Base-by-base conservation (phyloP, 441 rosid genomes). In the Breynia disticha region DNA sequence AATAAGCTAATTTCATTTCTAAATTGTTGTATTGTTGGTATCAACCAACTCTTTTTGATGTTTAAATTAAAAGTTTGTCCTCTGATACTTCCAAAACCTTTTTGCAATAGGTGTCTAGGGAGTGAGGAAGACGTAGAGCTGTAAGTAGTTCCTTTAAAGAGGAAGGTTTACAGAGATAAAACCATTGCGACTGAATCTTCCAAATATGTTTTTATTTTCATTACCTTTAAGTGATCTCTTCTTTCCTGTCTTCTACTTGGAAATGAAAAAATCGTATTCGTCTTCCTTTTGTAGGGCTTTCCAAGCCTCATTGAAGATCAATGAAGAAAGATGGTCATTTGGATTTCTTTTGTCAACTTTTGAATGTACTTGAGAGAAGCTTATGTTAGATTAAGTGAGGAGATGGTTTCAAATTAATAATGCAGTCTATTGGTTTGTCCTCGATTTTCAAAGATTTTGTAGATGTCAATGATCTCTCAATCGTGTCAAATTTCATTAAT, bases 271-370 rank as follows among this genome's bases (percentile, higher is more conserved):
- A 37, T 35, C 35, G 4, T 47, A 13, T 64, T 70, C 65, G 61
- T 63, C 69, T 72, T 74, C 72, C 67, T 83, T 83, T 78, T 85
- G 95, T 86, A 81, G 95, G 95, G 72, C 75, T 75, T 72, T 79
- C 71, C 80, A 74, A 76, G 83, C 83, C 95, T 89, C 83, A 93
- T 81, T 83, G 95, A 89, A 76, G 95, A 69, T 51, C 79, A 22
- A 62, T 76, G 69, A 55, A 41, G 73, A 68, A 65, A 51, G 76
- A 41, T 70, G 72, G 67, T 65, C 73, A 61, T 74, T 73, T 75
- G 60, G 61, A 64, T 71, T 32, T 64, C 46, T 65, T 67, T 54
- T 72, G 57, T 67, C 69, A 44, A 54, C 56, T 55, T 60, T 54
- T 63, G 22, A 42, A 24, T 51, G n/a, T 24, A 22, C 8, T 15